A percentile compares a stretch with the other conserved stretches of the same genome.
These are phyloP conservation scores for Tylopilus orsonianus DNA, from an alignment of 1,284 basidiomycete genomes.

Conservation along the genomic window DNA sequence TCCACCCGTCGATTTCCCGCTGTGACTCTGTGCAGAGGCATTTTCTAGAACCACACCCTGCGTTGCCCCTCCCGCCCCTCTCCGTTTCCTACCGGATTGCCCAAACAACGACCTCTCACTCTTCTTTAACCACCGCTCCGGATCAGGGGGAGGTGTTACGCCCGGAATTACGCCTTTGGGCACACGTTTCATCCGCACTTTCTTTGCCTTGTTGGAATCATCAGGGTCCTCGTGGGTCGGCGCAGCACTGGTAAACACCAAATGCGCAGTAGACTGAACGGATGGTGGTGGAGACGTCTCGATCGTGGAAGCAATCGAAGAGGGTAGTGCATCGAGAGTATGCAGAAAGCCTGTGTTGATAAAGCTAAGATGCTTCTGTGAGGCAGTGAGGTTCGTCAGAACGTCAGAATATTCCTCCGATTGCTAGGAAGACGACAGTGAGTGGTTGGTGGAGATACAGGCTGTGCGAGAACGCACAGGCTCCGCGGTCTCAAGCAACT, in stretches of 20 bases:
- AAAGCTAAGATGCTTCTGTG: constrained; percentile 80
- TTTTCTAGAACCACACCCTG: constrained; percentile 51
- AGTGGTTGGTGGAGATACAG: constrained; percentile 6
- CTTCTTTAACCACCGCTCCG: constrained; percentile 82
- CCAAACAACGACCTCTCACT: constrained; percentile 62
- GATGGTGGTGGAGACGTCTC: constrained; percentile 62
- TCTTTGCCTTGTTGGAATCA: constrained; percentile 40
- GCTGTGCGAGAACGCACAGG: constrained; percentile 48
- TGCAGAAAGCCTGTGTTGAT: constrained; percentile 67
- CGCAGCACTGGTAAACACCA: constrained; percentile 32
- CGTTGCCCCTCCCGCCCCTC: constrained; percentile 59
- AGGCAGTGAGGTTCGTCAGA: constrained; percentile 76
- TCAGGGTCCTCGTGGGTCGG: constrained; percentile 28
- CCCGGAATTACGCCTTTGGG: constrained; percentile 72
- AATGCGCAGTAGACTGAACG: constrained; percentile 36
- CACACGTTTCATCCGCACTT: constrained; percentile 63
- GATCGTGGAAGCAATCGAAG: constrained; percentile 49
- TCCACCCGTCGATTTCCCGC: constrained; percentile 37
- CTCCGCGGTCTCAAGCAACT: constrained; percentile 72
- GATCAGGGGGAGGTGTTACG: constrained; percentile 74
- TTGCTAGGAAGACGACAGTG: constrained; percentile 43
- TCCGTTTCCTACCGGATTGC: constrained; percentile 44
- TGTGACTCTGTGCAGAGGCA: constrained; percentile 30
- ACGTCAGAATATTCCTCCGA: constrained; percentile 88
- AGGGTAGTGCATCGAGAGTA: constrained; percentile 57